Evolutionary conservation across 1,284 basidiomycete species (phyloP).

Genomic region (Malassezia pachydermatis): DNA sequence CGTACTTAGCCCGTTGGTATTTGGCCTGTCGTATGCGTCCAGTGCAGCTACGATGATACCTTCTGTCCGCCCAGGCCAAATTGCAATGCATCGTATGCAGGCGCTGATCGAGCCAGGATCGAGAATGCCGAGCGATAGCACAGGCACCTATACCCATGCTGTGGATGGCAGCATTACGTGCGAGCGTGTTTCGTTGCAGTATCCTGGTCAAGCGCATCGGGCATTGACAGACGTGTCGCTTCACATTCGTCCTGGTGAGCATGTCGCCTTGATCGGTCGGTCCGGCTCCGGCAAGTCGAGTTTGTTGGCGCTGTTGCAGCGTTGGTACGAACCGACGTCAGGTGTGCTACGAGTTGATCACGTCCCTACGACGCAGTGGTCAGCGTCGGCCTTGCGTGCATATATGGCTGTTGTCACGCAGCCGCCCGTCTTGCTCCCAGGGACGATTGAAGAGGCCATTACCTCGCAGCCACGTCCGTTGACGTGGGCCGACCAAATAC

Average conservation of each 20-base stretch:
- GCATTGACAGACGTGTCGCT: constrained; percentile 23
- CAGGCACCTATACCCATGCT: constrained; percentile 56
- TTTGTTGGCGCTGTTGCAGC: constrained; percentile 32
- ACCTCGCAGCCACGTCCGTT: constrained; percentile 21
- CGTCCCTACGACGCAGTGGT: constrained; percentile 8
- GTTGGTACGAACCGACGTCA: constrained; percentile 34
- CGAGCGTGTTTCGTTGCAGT: constrained; percentile 31
- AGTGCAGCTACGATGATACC: constrained; percentile 65
- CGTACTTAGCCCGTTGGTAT: constrained; percentile 80
- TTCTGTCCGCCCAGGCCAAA: constrained; percentile 23
- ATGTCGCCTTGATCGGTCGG: constrained; percentile 40
- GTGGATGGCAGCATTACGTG: constrained; percentile 26
- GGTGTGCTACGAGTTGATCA: constrained; percentile 32
- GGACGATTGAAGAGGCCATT: constrained; percentile 34
- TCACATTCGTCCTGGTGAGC: constrained; percentile 26
- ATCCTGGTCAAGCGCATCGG: constrained; percentile 14
- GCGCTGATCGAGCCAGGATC: too few relatives aligned
- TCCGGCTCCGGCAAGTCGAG: constrained; percentile 44
- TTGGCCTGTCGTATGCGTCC: constrained; percentile 74
- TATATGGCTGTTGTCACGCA: constrained; percentile 37
- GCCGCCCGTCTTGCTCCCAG: constrained; percentile 31
- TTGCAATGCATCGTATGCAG: constrained; percentile 10
- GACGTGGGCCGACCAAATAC: constrained; percentile 54
- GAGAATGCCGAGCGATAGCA: too few relatives aligned
- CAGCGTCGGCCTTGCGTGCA: constrained; percentile 26